Evolutionary conservation across 2,329 filamentous ascomycete genomes (phyloP).

Genomic region (Keithomyces neogunnii): DNA sequence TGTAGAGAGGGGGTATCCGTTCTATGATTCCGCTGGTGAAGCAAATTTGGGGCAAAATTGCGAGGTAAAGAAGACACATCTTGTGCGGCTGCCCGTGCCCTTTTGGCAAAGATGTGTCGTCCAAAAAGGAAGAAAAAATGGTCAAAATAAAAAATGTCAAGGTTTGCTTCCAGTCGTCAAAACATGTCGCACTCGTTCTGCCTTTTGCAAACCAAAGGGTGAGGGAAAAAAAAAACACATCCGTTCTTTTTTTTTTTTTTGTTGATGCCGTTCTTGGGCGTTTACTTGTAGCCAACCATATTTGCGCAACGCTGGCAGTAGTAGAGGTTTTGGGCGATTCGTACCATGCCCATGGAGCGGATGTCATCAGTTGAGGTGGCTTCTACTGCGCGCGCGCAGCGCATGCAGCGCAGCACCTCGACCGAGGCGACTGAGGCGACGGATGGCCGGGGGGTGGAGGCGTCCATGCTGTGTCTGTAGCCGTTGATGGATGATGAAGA

Average conservation of each 20-base stretch:
- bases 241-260: too few relatives aligned
- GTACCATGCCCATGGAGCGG: constrained; percentile 51
- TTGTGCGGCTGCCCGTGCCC: not conserved
- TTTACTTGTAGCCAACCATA: constrained; percentile 55
- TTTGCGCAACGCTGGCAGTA: constrained; percentile 57
- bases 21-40: not conserved
- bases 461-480: constrained; percentile 41
- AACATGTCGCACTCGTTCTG: not conserved
- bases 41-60: not conserved
- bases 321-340: constrained; percentile 57
- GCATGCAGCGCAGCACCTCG: constrained; percentile 53
- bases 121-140: not conserved
- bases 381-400: constrained; percentile 52
- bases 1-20: constrained; percentile 5
- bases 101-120: not conserved
- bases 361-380: constrained; percentile 53
- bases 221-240: too few relatives aligned
- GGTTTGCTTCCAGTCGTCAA: not conserved
- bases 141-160: not conserved
- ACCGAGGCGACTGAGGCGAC: constrained; percentile 45
- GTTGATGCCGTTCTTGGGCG: not conserved
- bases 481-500: constrained; percentile 20
- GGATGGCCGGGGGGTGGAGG: constrained; percentile 24
- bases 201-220: not conserved
- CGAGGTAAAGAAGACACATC: not conserved